These are phyloP conservation scores for Paramarasmius palmivorus DNA, from an alignment of 1,284 basidiomycete genomes.

Conservation along the genomic window DNA sequence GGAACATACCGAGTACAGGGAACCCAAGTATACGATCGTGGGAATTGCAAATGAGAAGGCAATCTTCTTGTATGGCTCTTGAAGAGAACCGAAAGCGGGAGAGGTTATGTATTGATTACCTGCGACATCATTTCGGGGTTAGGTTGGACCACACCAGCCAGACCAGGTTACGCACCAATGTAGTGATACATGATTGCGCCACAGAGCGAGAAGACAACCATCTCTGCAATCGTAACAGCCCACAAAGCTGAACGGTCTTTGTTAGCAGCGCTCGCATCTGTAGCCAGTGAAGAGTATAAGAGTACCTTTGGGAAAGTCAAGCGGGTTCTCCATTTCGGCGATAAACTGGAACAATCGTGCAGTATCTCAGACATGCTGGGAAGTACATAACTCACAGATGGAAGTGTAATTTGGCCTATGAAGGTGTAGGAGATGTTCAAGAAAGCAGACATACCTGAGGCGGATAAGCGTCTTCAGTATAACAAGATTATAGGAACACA, in stretches of 20 bases:
- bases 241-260: constrained; percentile 33
- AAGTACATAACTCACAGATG: constrained; percentile 36
- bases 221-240: constrained; percentile 51
- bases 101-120: constrained; percentile 51
- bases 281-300: constrained; percentile 14
- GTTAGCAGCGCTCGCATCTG: constrained; percentile 2
- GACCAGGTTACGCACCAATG: constrained; percentile 31
- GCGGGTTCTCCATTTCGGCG: constrained; percentile 58
- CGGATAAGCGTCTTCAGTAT: not conserved
- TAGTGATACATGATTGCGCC: constrained; percentile 64
- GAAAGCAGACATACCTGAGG: constrained; percentile 42
- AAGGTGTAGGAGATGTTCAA: constrained; percentile 59
- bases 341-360: constrained; percentile 40
- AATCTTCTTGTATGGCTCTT: constrained; percentile 43
- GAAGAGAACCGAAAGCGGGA: constrained; percentile 48
- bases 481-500: not conserved
- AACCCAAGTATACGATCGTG: constrained; percentile 50
- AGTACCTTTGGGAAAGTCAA: constrained; percentile 64
- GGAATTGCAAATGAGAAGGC: constrained; percentile 51
- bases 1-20: constrained; percentile 39
- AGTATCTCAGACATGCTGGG: too few relatives aligned
- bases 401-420: constrained; percentile 58
- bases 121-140: constrained; percentile 19
- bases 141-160: constrained; percentile 20
- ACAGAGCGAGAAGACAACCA: constrained; percentile 60